phyloP scores from a whole-genome alignment of 306 rosid species.

The Citrullus colocynthis region DNA sequence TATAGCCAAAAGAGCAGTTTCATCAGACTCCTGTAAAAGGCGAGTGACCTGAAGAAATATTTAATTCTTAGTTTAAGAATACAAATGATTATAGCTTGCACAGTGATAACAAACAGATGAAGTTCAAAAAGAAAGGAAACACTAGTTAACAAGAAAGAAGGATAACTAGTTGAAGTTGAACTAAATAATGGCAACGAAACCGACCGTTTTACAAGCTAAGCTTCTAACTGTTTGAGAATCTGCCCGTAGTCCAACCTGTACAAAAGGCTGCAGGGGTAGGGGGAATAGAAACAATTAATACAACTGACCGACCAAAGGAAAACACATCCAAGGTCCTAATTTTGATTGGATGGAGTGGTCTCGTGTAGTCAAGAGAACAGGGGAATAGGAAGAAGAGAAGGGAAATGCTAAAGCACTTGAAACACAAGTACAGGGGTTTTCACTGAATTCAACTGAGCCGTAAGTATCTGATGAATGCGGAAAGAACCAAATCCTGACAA shows the following conservation, averaged over 20 bases:
- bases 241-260: constrained; percentile 76
- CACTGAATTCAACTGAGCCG: not conserved
- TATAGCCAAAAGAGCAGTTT: constrained; percentile 20
- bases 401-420: not conserved
- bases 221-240: constrained; percentile 68
- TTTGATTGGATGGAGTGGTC: not conserved
- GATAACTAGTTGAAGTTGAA: not conserved
- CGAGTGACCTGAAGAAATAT: constrained; percentile 40
- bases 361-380: not conserved
- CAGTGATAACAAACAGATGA: not conserved
- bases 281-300: not conserved
- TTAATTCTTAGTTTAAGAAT: not conserved
- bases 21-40: constrained; percentile 46
- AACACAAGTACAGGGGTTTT: not conserved
- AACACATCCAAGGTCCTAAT: not conserved
- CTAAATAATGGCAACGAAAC: constrained; percentile 1
- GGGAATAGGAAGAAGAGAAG: not conserved
- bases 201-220: constrained; percentile 77
- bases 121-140: not conserved
- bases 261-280: constrained; percentile 47
- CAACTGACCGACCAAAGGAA: not conserved
- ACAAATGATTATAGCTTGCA: not conserved
- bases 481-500: not conserved
- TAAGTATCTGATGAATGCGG: not conserved
- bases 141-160: not conserved